Evolutionary conservation across 176 grass and related monocot species (phyloP).

Genomic region (Melocanna baccifera): DNA sequence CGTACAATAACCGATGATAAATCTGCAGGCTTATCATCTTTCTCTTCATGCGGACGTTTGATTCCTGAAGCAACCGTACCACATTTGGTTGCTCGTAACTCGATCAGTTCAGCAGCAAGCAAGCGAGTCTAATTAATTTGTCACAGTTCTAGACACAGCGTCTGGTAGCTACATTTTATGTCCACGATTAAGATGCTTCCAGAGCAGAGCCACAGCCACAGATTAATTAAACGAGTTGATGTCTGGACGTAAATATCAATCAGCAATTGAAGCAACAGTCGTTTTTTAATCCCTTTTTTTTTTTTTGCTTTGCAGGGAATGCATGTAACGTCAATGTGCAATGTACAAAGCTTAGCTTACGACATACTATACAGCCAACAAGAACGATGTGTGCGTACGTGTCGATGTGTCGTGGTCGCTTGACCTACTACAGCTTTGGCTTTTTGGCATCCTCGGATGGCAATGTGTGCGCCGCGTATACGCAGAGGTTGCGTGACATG

Average conservation of each 20-base stretch:
- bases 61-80: not conserved
- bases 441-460: not conserved
- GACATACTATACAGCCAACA: not conserved
- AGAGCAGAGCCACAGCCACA: not conserved
- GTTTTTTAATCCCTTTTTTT: not conserved
- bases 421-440: not conserved
- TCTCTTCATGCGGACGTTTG: not conserved
- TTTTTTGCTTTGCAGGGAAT: not conserved
- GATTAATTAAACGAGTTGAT: not conserved
- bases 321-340: not conserved
- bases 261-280: not conserved
- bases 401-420: conserved; percentile 3
- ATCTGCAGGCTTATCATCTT: not conserved
- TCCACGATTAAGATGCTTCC: not conserved
- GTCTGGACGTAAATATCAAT: not conserved
- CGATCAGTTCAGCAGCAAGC: conserved; percentile 17
- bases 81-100: not conserved
- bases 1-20: not conserved
- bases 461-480: not conserved
- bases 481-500: conserved; percentile 18
- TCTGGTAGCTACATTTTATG: not conserved
- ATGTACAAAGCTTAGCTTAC: not conserved
- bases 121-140: not conserved
- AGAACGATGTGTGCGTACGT: not conserved
- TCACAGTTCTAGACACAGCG: not conserved